Evolutionary conservation across 2,329 filamentous ascomycete species (phyloP), one percentile per base, ranked within the genome.

Genomic region (Venturia asperata): DNA sequence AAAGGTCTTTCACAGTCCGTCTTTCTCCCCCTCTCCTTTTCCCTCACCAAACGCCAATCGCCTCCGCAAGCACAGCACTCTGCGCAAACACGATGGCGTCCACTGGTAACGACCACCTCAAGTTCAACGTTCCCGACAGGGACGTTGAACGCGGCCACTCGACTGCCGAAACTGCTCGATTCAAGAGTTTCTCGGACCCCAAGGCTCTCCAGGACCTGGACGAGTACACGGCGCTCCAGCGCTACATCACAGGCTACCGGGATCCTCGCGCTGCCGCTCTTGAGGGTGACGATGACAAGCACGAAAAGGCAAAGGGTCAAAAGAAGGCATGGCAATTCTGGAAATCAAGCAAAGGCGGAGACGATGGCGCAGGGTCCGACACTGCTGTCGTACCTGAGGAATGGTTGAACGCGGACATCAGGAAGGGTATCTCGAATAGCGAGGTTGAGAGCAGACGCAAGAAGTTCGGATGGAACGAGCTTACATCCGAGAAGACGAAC

Each of bases 401-500:
- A 13, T 89, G 85, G 85, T 77, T 90, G 70, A 81, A 84, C 69
- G 87, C 87, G 72, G 85, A 90, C 74, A 84, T 90, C 75, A 82
- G 81, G 73, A 74, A 81, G 66, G 88, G 88, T 82, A 80, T 91
- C 66, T 79, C 79, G 67, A 73, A 75, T 65, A 68, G 73, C 67
- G 85, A 89, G 67, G 83, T 89, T 64, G 87, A 89, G 72, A 72
- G 72, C 63, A 84, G 88, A 71, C 82, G 88, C 70, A 88, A 85
- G 79, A 82, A 82, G 71, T 82, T 81, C 69, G 88, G 88, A 67
- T 90, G 78, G 79, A 91, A 90, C 79, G 88, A 91, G 75, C 80
- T 91, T 74, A 80, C 82, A 39, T 85, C 86, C 41, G 88, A 90
- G 80, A 90, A 90, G 81, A 85, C 87, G 78, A 90, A 90, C 80